Conservation (phyloP, 805 yeast genomes). For the Dipodascus albidus region DNA sequence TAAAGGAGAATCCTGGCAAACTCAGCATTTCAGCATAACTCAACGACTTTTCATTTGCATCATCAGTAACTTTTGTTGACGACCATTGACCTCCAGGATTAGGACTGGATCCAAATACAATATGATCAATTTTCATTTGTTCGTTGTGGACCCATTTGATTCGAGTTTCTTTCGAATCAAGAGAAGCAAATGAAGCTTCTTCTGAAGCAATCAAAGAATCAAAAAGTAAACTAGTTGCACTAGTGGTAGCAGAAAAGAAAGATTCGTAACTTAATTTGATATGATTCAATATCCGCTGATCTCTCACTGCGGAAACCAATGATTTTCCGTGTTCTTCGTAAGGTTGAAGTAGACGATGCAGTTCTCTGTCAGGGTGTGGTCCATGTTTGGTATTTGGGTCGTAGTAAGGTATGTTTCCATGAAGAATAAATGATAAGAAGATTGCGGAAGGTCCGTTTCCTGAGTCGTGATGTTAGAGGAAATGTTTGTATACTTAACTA, state of each 20-base stretch:
- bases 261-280: conserved; percentile 10
- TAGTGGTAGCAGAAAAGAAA: conserved; percentile 13
- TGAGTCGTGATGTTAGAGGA: conserved; percentile 6
- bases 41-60: conserved; percentile 12
- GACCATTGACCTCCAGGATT: conserved; percentile 27
- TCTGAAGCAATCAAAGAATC: conserved; percentile 21
- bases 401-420: conserved; percentile 23
- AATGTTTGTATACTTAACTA: neutral
- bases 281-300: conserved; percentile 13
- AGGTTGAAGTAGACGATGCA: conserved; percentile 14
- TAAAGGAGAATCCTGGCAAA: conserved; percentile 22
- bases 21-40: conserved; percentile 26
- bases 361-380: conserved; percentile 22
- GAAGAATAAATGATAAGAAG: conserved; percentile 21
- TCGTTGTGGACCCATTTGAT: conserved; percentile 17
- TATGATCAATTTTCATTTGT: conserved; percentile 10
- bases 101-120: conserved; percentile 17
- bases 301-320: conserved; percentile 15
- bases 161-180: conserved; percentile 15
- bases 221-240: conserved; percentile 18
- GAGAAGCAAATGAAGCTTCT: conserved; percentile 14
- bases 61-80: conserved; percentile 10
- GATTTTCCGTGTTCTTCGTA: conserved; percentile 3
- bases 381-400: conserved; percentile 14
- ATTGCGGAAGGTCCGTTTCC: conserved; percentile 26